phyloP scores from a whole-genome alignment of 129 eudicot species.

The Logfia minima region DNA sequence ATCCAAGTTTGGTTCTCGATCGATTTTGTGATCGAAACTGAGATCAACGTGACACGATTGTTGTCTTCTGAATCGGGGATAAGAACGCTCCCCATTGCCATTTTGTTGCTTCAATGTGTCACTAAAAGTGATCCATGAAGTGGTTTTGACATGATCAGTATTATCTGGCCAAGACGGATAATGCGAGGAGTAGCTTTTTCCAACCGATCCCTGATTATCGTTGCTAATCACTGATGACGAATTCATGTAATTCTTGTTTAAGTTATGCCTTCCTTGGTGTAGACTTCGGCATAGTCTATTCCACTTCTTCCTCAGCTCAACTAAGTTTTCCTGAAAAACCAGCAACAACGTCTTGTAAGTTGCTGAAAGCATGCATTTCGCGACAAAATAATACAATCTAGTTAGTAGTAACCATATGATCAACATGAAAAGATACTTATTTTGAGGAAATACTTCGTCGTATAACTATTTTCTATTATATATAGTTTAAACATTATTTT shows the following conservation, averaged over 20 bases:
- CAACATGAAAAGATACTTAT: neutral
- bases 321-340: slow-evolving; percentile 56
- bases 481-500: neutral
- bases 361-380: neutral
- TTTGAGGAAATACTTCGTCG: neutral
- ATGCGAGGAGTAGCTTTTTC: slow-evolving; percentile 39
- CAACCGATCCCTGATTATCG: slow-evolving; percentile 30
- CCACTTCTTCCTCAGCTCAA: slow-evolving; percentile 68
- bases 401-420: neutral
- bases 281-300: slow-evolving; percentile 67
- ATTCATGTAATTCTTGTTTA: slow-evolving; percentile 30
- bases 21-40: slow-evolving; percentile 42
- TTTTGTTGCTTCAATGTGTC: slow-evolving; percentile 40
- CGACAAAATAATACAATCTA: neutral
- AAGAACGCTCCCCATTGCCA: slow-evolving; percentile 38
- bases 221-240: slow-evolving; percentile 27
- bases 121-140: slow-evolving; percentile 52
- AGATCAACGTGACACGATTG: slow-evolving; percentile 82
- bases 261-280: slow-evolving; percentile 60
- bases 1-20: slow-evolving; percentile 64
- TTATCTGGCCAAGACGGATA: slow-evolving; percentile 60
- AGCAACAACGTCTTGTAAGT: neutral
- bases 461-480: no score
- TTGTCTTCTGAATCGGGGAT: slow-evolving; percentile 77
- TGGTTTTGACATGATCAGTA: slow-evolving; percentile 29